A percentile compares a stretch with the other conserved stretches of the same genome.
Conservation (phyloP, 352 stramenopile species). For the Globisporangium polare region DNA sequence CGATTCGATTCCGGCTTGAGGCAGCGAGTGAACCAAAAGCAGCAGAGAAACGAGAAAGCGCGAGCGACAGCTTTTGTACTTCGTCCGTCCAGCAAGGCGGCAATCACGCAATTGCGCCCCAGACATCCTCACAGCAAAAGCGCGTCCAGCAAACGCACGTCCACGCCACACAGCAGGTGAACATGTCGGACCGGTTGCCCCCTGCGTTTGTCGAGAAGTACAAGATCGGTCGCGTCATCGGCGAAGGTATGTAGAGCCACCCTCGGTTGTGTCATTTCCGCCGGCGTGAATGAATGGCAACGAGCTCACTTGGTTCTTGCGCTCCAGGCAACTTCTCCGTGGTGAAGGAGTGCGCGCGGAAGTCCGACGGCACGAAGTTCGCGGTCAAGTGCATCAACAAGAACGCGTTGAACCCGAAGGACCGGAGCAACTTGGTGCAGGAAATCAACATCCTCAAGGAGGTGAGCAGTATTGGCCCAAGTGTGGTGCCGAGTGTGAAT, state of each 20-base stretch:
- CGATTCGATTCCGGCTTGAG: not conserved
- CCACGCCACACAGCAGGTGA: not conserved
- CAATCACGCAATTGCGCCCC: constrained; percentile 3
- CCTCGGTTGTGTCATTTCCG: not conserved
- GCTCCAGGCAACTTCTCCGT: constrained; percentile 76
- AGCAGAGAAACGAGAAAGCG: not conserved
- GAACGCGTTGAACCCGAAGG: constrained; percentile 68
- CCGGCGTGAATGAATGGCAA: not conserved
- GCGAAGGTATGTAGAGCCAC: constrained; percentile 35
- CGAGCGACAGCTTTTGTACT: not conserved
- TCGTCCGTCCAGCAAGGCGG: not conserved
- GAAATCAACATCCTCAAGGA: constrained; percentile 85
- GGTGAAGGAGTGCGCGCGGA: constrained; percentile 70
- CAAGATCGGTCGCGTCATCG: constrained; percentile 70
- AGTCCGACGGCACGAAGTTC: constrained; percentile 45
- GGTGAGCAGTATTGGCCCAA: constrained; percentile 9
- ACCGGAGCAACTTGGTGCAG: constrained; percentile 71
- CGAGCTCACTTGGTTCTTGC: not conserved
- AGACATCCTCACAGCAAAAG: not conserved
- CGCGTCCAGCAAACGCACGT: not conserved
- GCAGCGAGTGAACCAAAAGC: not conserved
- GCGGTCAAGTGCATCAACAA: constrained; percentile 88
- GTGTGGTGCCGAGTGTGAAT: not conserved
- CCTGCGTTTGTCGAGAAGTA: constrained; percentile 70
- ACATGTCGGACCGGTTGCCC: constrained; percentile 55